These are phyloP conservation scores for Rhodomyrtus tomentosa DNA, from an alignment of 345 rosid species.

Conservation along the genomic window DNA sequence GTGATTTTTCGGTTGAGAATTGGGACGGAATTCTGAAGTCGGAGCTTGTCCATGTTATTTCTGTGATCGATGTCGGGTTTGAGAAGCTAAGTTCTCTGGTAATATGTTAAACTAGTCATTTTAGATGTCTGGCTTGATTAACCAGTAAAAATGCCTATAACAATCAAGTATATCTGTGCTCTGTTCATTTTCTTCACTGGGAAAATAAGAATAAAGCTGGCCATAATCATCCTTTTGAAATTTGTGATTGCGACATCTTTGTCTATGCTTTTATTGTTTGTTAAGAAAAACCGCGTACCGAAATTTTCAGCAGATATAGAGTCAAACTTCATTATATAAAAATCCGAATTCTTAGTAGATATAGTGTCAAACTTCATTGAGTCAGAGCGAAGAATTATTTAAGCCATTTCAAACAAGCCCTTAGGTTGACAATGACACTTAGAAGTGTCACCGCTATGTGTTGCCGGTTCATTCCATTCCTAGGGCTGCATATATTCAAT, in stretches of 20 bases:
- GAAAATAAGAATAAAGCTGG: not conserved
- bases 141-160: not conserved
- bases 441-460: not conserved
- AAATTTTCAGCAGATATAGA: not conserved
- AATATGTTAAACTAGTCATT: not conserved
- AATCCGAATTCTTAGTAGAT: not conserved
- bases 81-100: slow-evolving; percentile 48
- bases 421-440: not conserved
- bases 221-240: not conserved
- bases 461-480: not conserved
- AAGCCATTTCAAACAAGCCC: not conserved
- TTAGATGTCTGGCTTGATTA: not conserved
- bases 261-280: not conserved
- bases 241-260: not conserved
- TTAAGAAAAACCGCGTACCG: no score
- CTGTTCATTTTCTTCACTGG: not conserved
- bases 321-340: not conserved
- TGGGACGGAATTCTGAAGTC: slow-evolving; percentile 34
- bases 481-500: not conserved
- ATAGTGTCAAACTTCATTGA: not conserved
- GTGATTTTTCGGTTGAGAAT: slow-evolving; percentile 37
- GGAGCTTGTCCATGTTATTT: slow-evolving; percentile 20
- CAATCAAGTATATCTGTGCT: not conserved
- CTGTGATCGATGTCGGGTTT: slow-evolving; percentile 45
- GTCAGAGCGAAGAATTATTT: not conserved